Base-by-base conservation (phyloP, 2,329 filamentous ascomycete genomes). In the Clarireedia paspali region DNA sequence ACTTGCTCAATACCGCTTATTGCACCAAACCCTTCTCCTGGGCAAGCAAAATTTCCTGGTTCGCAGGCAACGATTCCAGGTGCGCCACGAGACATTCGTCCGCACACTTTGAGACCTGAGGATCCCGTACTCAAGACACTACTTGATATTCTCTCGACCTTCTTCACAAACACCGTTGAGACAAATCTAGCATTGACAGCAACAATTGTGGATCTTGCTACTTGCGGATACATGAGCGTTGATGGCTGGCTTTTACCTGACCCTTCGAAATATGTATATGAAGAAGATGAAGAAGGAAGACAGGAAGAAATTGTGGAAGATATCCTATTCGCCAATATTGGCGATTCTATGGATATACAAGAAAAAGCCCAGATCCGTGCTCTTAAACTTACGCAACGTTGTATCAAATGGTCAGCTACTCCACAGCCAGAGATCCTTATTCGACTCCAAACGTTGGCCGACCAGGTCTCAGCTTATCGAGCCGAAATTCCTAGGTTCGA, bases 161-260 rank as follows among this genome's bases (percentile, higher is more conserved):
- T 97, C 66, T 90, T 96, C 64, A 80, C 89, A 5, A 99, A 99
- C 64, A 86, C 90, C 2, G 84, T 97, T 2, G 90, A 96, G 64
- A 91, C 88, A 2, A 99, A 99, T 63, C 74, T 99, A 3, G 88
- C 87, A 0, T 77, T 96, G 1, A 97, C 92, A 0, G 89, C 95
- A 65, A 81, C 88, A 0, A 77, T 97, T 45, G 81, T 95, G 27
- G 87, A 89, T 62, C 76, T 99, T 42, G 88, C 88, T 10, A 84
- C 88, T 0, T 97, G 94, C 64, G 88, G 90, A 5, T 88, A 89
- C 60, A 86, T 96, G 67, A 83, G 85, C 20, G 78, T 96, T 12
- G 90, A 96, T 66, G 88, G 88, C n/a, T 99, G 94, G 92, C 75
- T 97, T 30, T 75, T 92, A 5, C 84, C 89, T 15, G 83, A 86